Base-by-base conservation (phyloP, 306 rosid genomes). In the Hylodesmum podocarpum region DNA sequence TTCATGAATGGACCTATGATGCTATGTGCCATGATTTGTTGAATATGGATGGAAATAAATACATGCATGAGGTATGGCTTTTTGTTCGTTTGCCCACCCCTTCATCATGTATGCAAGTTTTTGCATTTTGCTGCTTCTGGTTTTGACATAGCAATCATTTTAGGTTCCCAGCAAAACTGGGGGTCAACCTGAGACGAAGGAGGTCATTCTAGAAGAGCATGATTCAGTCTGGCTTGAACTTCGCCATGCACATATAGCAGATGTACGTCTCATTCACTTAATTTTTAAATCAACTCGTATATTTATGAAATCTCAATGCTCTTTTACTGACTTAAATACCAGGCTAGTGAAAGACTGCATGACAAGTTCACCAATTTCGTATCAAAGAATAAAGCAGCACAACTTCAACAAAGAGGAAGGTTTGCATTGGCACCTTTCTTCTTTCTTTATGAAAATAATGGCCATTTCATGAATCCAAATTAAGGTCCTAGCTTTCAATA, bases 1-100 rank as follows among this genome's bases (percentile, higher is more conserved):
- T 95, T 80, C 98, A 95, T 78, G 98, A 95, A 78, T 95, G 98
- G 98, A 95, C 98, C 62, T 95, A 95, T 54, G 97, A 95, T 83
- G 98, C 98, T 49, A 95, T 95, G 98, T 85, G 91, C 75, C 97
- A 86, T 47, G 98, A 95, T 83, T 80, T 95, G 82, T 78, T 95
- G 83, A 80, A 85, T 67, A 84, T 92, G 91, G 96, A 90, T 1
- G 98, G 98, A 76, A 92, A 92, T 77, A 95, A 92, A 81, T 95
- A 89, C 74, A 57, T 58, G 13, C 82, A 89, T 29, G 97, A 95
- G 97, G 98, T 90, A 87, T 41, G 66, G 11, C 61, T 36, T 85
- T 27, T 27, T 78, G 57, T 33, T 80, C 15, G 31, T 75, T 67
- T 75, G 39, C 66, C 39, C 29, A 68, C 41, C 37, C 37, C 28